Percentiles rank a stretch among this genome's conserved stretches.
Evolutionary conservation across 179 eudicot species (phyloP).

Genomic region (Patellifolia procumbens): DNA sequence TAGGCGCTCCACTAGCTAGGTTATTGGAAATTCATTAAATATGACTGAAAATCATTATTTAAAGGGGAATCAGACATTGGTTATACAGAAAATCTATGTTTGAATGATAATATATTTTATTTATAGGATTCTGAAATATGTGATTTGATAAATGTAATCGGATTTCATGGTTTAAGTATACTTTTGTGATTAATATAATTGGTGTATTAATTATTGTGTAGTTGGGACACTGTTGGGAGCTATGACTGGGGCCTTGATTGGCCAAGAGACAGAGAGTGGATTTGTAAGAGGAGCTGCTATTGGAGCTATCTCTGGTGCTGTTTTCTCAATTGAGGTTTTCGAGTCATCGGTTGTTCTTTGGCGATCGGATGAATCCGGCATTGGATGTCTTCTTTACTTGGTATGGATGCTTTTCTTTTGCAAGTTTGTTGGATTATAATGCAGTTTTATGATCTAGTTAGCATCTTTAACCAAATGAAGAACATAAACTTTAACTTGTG

Average conservation of each 20-base stretch:
- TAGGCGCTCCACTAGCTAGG: too few relatives aligned
- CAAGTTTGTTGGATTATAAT: background rate
- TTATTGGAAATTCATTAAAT: background rate
- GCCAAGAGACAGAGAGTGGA: conserved; percentile 98
- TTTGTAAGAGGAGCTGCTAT: conserved; percentile 97
- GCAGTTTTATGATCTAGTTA: too few relatives aligned
- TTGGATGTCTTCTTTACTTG: conserved; percentile 89
- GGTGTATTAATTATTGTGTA: conserved; percentile 22
- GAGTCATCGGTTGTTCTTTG: conserved; percentile 89
- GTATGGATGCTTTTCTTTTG: conserved; percentile 36
- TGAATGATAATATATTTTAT: too few relatives aligned
- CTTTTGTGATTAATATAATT: background rate
- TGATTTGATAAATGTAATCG: background rate
- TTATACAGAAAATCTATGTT: too few relatives aligned
- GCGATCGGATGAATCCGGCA: conserved; percentile 90
- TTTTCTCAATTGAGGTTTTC: conserved; percentile 95
- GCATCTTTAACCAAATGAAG: too few relatives aligned
- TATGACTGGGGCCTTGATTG: conserved; percentile 94
- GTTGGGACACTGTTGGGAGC: conserved; percentile 96
- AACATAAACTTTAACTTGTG: too few relatives aligned
- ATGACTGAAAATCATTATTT: background rate
- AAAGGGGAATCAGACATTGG: too few relatives aligned
- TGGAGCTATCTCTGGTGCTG: conserved; percentile 99
- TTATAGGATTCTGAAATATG: background rate
- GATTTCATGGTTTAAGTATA: too few relatives aligned